A percentile compares a stretch with the other conserved stretches of the same genome.
These are phyloP conservation scores for Trypanosoma vivax DNA, from an alignment of 208 protist genomes.

Conservation along the genomic window DNA sequence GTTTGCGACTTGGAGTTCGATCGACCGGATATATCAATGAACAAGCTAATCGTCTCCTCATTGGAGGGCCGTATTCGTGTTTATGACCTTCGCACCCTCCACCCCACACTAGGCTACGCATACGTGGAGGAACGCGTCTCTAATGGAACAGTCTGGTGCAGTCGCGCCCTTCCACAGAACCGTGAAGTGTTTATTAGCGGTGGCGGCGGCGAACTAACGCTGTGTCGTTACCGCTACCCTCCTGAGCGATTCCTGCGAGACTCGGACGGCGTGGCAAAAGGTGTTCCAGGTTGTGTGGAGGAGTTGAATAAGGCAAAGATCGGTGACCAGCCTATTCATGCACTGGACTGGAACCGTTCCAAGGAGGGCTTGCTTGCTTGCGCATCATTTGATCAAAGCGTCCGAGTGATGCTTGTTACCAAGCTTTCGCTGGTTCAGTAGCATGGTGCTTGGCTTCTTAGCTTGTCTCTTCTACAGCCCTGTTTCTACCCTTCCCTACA, in stretches of 20 bases:
- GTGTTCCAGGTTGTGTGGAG: constrained; percentile 69
- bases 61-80: constrained; percentile 81
- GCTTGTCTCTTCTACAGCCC: too few relatives aligned
- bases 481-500: too few relatives aligned
- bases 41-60: constrained; percentile 89
- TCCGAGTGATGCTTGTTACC: constrained; percentile 83
- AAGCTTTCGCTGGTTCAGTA: constrained; percentile 65
- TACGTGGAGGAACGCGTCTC: constrained; percentile 80
- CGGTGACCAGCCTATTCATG: constrained; percentile 83
- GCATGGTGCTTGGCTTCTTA: too few relatives aligned
- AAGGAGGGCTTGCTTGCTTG: constrained; percentile 83
- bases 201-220: constrained; percentile 81
- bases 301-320: constrained; percentile 81
- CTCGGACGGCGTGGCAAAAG: constrained; percentile 50
- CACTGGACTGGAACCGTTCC: constrained; percentile 74
- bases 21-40: constrained; percentile 89
- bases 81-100: constrained; percentile 86
- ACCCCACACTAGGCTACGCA: constrained; percentile 81
- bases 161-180: constrained; percentile 86
- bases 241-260: constrained; percentile 74
- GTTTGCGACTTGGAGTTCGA: constrained; percentile 91
- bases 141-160: constrained; percentile 85
- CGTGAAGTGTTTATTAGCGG: constrained; percentile 86
- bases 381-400: constrained; percentile 79
- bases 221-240: constrained; percentile 88